Base-by-base conservation (phyloP, 495 filamentous ascomycete species). In the Talaromyces stipitatus region DNA sequence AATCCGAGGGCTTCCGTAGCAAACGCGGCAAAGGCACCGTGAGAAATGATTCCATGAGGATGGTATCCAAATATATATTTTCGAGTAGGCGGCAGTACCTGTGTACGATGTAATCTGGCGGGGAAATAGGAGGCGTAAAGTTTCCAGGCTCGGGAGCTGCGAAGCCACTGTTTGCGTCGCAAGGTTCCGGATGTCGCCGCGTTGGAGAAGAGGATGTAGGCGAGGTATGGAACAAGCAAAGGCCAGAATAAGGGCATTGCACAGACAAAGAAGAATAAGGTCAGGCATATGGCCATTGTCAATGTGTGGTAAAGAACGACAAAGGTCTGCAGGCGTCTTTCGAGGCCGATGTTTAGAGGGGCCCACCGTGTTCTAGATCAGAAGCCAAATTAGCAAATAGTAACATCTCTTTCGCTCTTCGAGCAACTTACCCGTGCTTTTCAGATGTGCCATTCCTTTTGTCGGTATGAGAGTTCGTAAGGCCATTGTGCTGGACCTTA, bases 61-160 rank as follows among this genome's bases (percentile, higher is more conserved):
- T 97, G 94, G 68, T 97, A 97, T 41, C 95, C 94, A 66, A 98
- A 95, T 61, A 98, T 92, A 73, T 97, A 98, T 72, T 97, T 97
- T 57, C 90, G 81, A 2, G 86, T 89, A 0, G 90, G 79, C 12
- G 88, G 82, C 2, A 98, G 83, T 16, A 56, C 72, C 61, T 86
- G 78, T 33, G 89, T 91, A 56, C 92, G 87, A 70, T 97, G 91
- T 28, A 98, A 81, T 28, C 81, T 78, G 11, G 90, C 88, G 1
- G 94, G 94, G 71, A 94, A 98, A 75, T 97, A 98, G 16, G 83
- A 87, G 41, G 88, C 91, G 68, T 96, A 97, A 51, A 95, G 79
- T 20, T 82, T 86, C 92, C 92, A 98, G 30, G 92, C 70, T 16
- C 80, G 79, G n/a, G 85, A 78, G n/a, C 77, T 79, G 23, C 92